Base-by-base conservation (phyloP, 2,329 filamentous ascomycete species). In the Calonectria hongkongensis region DNA sequence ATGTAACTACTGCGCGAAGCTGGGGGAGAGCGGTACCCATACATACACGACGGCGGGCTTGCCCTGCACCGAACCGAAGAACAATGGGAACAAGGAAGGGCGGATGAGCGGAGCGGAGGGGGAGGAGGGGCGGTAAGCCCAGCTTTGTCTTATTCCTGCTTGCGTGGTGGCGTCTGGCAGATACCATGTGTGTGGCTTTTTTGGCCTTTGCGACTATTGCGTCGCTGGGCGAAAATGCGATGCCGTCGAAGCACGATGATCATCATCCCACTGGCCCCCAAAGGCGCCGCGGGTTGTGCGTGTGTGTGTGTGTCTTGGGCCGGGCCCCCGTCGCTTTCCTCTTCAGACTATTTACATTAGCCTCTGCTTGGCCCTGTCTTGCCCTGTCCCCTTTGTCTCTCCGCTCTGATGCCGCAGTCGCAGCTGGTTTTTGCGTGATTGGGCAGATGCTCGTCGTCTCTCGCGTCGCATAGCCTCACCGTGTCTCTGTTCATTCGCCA, bases 401-500 rank as follows among this genome's bases (percentile, higher is more conserved):
- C 51, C 43, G 43, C 51, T 45, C 62, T 60, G 62, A 70, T 21
- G 16, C n/a, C 48, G 45, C 30, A 18, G 48, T 25, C 30, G 48
- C 54, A 47, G 21, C 39, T 48, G 60, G 16, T 6, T 4, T 65
- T 21, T 2, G 36, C 15, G 2, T 7, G 41, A 41, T 50, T 45
- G 28, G 41, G 21, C 30, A 18, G 36, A n/a, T 62, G 13, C n/a
- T 7, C 30, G 30, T 45, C 21, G 30, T 39, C 36, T 25, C 45
- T 54, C 47, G 43, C 47, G 33, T 27, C 63, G 28, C 54, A 62
- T 50, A 62, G 54, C 66, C 66, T 68, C 66, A 62, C 54, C 66
- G 66, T 68, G 48, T 62, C 54, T 62, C 41, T 41, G 15, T 15
- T 39, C 28, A 66, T 66, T 66, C 47, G 54, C 58, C 54, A 50